Conservation (phyloP, 73 alveolate genomes). For the Paramecium biaurelia region DNA sequence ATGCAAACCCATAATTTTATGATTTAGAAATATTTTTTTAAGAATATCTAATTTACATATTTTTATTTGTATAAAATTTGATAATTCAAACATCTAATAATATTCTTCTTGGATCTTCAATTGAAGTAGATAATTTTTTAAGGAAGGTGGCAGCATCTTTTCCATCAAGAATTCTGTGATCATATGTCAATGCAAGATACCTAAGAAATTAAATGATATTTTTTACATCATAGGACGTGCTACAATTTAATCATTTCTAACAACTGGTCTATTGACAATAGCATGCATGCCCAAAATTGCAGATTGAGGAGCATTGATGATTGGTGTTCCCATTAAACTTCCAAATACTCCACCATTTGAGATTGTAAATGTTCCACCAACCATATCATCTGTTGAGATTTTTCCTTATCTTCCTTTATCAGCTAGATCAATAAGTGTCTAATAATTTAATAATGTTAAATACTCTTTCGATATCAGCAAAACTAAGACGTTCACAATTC, state of each 20-base stretch:
- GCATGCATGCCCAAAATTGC: conserved; percentile 94
- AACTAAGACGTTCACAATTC: conserved; percentile 76
- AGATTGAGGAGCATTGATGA: conserved; percentile 85
- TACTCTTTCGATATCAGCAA: conserved; percentile 86
- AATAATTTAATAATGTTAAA: not conserved
- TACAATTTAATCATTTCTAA: conserved; percentile 79
- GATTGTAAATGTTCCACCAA: conserved; percentile 90
- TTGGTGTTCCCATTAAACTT: conserved; percentile 91
- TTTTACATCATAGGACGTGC: conserved; percentile 88
- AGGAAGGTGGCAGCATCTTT: conserved; percentile 81
- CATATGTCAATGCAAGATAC: conserved; percentile 78
- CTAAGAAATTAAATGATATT: not conserved
- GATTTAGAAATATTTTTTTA: not conserved
- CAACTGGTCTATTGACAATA: conserved; percentile 83
- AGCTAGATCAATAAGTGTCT: conserved; percentile 63
- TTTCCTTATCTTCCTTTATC: conserved; percentile 88
- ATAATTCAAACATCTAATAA: conserved; percentile 55
- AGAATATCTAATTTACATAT: not conserved
- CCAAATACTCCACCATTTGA: conserved; percentile 92
- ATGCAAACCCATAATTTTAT: conserved; percentile 13
- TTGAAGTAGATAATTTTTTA: conserved; percentile 59
- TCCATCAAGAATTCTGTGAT: conserved; percentile 80
- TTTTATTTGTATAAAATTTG: not conserved
- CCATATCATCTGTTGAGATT: conserved; percentile 86
- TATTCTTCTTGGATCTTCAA: conserved; percentile 72